Percentiles rank a stretch among this genome's conserved stretches.
phyloP scores from a whole-genome alignment of 164 flowering plant genomes.

The Nymphaea colorata region DNA sequence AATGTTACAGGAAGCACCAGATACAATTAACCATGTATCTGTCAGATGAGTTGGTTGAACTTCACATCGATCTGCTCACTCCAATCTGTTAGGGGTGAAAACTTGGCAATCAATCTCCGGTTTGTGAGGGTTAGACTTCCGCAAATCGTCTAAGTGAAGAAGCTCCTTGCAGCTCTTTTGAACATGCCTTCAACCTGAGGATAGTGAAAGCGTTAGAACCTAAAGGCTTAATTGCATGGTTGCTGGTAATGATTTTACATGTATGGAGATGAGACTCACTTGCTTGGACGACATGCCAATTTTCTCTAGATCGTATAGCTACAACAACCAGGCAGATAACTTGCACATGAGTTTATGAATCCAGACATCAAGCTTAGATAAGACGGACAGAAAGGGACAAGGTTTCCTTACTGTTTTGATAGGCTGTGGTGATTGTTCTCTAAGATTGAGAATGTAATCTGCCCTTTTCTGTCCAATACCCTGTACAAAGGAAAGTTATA shows the following conservation, averaged over 20 bases:
- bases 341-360: not conserved
- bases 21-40: not conserved
- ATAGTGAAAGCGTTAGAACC: not conserved
- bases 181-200: constrained; percentile 53
- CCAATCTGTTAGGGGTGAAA: not conserved
- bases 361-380: not conserved
- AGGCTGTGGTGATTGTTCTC: constrained; percentile 48
- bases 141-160: constrained; percentile 21
- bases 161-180: constrained; percentile 41
- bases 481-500: constrained; percentile 18
- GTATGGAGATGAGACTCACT: constrained; percentile 19
- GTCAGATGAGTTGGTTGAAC: not conserved
- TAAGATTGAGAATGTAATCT: constrained; percentile 54
- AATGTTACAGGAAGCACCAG: too few species aligned
- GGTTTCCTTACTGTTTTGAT: constrained; percentile 49
- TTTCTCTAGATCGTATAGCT: constrained; percentile 79
- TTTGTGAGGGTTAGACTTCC: not conserved
- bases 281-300: constrained; percentile 83
- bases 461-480: constrained; percentile 83
- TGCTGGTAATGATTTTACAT: not conserved
- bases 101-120: too few species aligned
- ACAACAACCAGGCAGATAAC: constrained; percentile 16
- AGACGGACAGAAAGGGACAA: not conserved
- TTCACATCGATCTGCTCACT: not conserved
- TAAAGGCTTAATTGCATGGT: not conserved